Base-by-base conservation (phyloP, 257 asterid species). In the Craterostigma plantagineum region DNA sequence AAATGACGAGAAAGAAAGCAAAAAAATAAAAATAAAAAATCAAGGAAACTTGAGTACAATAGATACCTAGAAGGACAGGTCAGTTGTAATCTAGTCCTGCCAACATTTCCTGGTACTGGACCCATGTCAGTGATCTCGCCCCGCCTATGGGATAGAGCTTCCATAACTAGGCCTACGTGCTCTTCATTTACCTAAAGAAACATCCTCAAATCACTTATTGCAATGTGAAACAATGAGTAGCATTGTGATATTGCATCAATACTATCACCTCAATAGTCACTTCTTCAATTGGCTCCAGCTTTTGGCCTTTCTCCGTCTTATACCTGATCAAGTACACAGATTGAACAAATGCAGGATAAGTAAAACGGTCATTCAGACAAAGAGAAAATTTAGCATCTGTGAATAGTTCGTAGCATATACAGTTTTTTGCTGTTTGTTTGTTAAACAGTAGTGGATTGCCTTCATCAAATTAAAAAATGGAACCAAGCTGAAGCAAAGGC, bases 251-350 rank as follows among this genome's bases (percentile, higher is more conserved):
- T 40, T 12, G 48, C 37, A 49, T 17, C 46, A 18, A 42, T 11
- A 48, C 37, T 61, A 60, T 48, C 45, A 79, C 98, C 91, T 90
- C 99, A 50, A 90, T 70, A n/a, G 94, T 90, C 43, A 90, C 95
- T 79, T 90, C 99, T 77, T 90, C 99, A 66, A 90, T 65, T 23
- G 99, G 99, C 72, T 90, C 99, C 47, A 83, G 73, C 75, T 83
- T 83, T 62, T 56, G 74, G 48, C 91, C 72, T 0, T 62, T 70
- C 70, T 68, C 94, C 44, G 33, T 58, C 64, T 90, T 90, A 62
- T 90, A 90, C 99, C 99, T 90, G 62, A 48, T 50, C 53, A 53
- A 33, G 38, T 13, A 51, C 13, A 41, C 11, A 51, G 10, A 34
- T 46, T 4, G 45, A 7, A 3, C 5, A 11, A 9, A 11, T 8